Evolutionary conservation across 1,284 basidiomycete genomes (phyloP).

Genomic region (Earliella scabrosa): DNA sequence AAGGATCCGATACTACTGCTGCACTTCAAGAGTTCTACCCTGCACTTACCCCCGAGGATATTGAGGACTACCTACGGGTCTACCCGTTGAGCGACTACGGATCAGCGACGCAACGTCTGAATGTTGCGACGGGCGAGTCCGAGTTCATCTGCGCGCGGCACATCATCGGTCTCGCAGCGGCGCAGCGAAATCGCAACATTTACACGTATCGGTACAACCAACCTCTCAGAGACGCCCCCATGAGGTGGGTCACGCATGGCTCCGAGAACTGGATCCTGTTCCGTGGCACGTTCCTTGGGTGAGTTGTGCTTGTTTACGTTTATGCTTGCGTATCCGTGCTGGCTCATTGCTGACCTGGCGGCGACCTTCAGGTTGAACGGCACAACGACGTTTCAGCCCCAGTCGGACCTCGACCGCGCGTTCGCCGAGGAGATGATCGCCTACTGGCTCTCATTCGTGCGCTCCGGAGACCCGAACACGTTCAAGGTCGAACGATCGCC

Average conservation of each 20-base stretch:
- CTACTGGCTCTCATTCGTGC: conserved; percentile 67
- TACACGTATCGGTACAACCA: conserved; percentile 67
- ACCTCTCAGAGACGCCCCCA: conserved; percentile 45
- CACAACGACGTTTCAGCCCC: conserved; percentile 42
- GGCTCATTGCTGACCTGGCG: no score
- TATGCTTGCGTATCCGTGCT: no score
- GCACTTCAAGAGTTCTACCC: conserved; percentile 50
- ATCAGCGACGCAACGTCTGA: conserved; percentile 42
- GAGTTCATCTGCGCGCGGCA: conserved; percentile 51
- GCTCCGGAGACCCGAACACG: conserved; percentile 53
- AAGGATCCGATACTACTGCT: conserved; percentile 39
- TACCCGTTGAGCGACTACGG: conserved; percentile 46
- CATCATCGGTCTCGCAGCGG: conserved; percentile 46
- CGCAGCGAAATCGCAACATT: conserved; percentile 34
- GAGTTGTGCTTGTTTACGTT: conserved; percentile 10
- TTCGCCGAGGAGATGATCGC: conserved; percentile 61
- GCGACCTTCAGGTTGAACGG: conserved; percentile 47
- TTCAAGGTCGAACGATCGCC: conserved; percentile 53
- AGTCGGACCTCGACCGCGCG: conserved; percentile 45
- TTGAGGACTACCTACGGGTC: conserved; percentile 42
- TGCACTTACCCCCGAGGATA: conserved; percentile 41
- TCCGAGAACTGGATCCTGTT: conserved; percentile 73
- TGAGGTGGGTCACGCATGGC: conserved; percentile 46
- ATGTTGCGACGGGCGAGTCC: conserved; percentile 53
- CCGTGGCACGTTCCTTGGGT: conserved; percentile 61